Percentiles rank a stretch among this genome's conserved stretches.
Conservation (phyloP, 306 rosid genomes). For the Delonix regia region DNA sequence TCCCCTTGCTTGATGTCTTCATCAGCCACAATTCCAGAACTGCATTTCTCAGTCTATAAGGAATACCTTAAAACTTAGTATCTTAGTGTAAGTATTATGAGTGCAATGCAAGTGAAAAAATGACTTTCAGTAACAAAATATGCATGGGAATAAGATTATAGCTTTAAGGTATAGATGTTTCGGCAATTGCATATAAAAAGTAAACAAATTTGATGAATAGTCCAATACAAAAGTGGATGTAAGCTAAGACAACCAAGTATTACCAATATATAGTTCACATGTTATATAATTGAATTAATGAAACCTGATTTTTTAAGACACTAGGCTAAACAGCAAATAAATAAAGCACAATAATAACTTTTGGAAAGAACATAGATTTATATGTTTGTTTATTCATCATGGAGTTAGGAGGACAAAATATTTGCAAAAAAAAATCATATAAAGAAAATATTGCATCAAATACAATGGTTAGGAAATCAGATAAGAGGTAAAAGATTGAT, state of each 20-base stretch:
- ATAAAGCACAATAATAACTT: slow-evolving; percentile 18
- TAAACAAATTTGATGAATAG: slow-evolving; percentile 20
- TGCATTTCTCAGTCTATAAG: slow-evolving; percentile 94
- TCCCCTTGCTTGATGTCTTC: slow-evolving; percentile 92
- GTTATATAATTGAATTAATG: slow-evolving; percentile 11
- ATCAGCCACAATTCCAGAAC: slow-evolving; percentile 86
- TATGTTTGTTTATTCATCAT: not conserved
- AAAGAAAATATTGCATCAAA: slow-evolving; percentile 11
- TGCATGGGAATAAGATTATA: slow-evolving; percentile 1
- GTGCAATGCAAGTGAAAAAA: not conserved
- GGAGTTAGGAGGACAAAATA: slow-evolving; percentile 7
- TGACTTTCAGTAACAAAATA: slow-evolving; percentile 4
- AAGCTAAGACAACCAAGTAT: not conserved
- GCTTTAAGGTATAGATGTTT: not conserved
- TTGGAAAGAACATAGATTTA: not conserved
- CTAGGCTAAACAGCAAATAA: not conserved
- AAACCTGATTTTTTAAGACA: slow-evolving; percentile 3
- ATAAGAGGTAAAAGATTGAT: no score
- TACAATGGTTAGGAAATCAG: no score
- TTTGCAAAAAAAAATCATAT: not conserved
- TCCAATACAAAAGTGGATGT: not conserved
- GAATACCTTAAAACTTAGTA: slow-evolving; percentile 37
- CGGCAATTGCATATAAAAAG: slow-evolving; percentile 6
- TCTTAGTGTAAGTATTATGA: not conserved
- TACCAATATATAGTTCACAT: not conserved